Base-by-base conservation (phyloP, 129 eudicot species). In the Artemisia argyi region DNA sequence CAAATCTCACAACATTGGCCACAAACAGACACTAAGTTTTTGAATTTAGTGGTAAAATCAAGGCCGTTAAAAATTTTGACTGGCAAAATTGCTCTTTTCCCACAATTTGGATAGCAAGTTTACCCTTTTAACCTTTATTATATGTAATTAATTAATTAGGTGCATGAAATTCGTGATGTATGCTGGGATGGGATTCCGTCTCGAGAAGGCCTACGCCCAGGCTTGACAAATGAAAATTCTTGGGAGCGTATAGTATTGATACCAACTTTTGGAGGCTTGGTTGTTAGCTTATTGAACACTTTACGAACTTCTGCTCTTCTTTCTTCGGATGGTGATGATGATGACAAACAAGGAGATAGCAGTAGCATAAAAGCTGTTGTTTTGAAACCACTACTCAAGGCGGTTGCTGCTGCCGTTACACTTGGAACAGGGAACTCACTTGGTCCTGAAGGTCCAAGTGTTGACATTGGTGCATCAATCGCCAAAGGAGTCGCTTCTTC, bases 391-490 rank as follows among this genome's bases (percentile, higher is more conserved):
- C 50, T 92, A 70, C 66, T 89, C 64, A 87, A 85, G 84, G 78
- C 90, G 1, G 15, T 87, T 57, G 90, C 96, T 65, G 98, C 98
- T 68, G 89, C 96, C 68, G 79, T 93, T 20, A 93, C 98, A 69
- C 85, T 93, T 28, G 98, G 98, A 78, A 89, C 98, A 11, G 98
- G 98, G 59, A 92, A 89, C 72, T 93, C 98, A 35, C 81, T 93
- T 73, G 98, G 98, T 15, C 98, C 96, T 18, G 98, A 93, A 87
- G 98, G 98, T 56, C 98, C 98, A 51, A 89, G 98, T 80, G 98
- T 93, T 28, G 98, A 93, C 78, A 93, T 93, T 58, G 98, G 98
- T 76, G 80, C 87, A 59, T 89, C 98, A 62, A 72, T 93, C 16
- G 98, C 92, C 66, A 85, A 83, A 65, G 91, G 86, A 35, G 79